These are phyloP conservation scores for Colletotrichum sp. DNA, from an alignment of 2,329 filamentous ascomycete species.

Conservation along the genomic window DNA sequence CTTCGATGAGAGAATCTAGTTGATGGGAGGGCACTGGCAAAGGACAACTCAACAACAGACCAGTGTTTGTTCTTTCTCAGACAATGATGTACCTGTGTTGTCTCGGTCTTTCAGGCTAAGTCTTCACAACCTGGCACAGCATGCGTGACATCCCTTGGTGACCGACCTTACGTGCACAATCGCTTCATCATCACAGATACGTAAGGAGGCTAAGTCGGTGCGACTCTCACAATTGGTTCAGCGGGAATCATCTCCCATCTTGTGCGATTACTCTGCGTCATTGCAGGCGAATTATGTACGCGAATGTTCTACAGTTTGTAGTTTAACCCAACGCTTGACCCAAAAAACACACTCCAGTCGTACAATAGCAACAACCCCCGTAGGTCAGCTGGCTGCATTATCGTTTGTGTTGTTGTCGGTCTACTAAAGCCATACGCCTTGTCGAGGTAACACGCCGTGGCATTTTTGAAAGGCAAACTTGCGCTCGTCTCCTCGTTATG, in stretches of 20 bases:
- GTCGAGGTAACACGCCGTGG: not conserved
- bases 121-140: not conserved
- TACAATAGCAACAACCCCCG: not conserved
- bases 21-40: not conserved
- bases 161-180: not conserved
- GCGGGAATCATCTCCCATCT: not conserved
- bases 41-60: not conserved
- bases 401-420: not conserved
- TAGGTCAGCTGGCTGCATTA: not conserved
- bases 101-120: not conserved
- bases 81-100: not conserved
- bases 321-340: not conserved
- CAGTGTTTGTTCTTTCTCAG: not conserved
- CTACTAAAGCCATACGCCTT: not conserved
- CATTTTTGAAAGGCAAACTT: not conserved
- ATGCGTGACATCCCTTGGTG: not conserved
- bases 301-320: not conserved
- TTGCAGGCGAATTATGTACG: slow-evolving; percentile 4
- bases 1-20: not conserved
- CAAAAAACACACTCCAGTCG: not conserved
- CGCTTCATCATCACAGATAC: not conserved
- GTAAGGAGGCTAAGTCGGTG: not conserved
- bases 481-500: slow-evolving; percentile 43
- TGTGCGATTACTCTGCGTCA: not conserved
- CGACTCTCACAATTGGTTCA: not conserved